These are phyloP conservation scores for Salix brachista DNA, from an alignment of 345 rosid species.

Conservation along the genomic window DNA sequence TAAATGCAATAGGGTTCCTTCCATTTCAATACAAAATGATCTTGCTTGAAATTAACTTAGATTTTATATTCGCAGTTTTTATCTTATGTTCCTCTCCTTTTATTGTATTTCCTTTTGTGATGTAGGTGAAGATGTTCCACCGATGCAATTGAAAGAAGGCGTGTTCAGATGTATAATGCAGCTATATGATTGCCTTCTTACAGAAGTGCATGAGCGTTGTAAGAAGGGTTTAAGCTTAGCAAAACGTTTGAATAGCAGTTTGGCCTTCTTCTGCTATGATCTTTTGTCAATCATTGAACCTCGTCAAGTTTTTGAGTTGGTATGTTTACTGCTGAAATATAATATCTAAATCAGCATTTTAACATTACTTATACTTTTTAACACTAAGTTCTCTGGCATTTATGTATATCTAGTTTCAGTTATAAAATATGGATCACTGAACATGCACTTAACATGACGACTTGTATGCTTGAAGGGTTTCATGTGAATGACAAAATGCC, in stretches of 20 bases:
- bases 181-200: slow-evolving; percentile 89
- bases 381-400: background rate
- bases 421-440: too few species aligned
- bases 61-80: too few species aligned
- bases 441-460: too few species aligned
- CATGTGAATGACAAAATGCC: too few species aligned
- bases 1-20: background rate
- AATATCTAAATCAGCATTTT: background rate
- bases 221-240: slow-evolving; percentile 96
- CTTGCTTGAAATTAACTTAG: background rate
- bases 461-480: too few species aligned
- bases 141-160: slow-evolving; percentile 93
- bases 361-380: background rate
- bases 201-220: slow-evolving; percentile 97
- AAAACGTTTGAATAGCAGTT: slow-evolving; percentile 89
- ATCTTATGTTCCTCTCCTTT: background rate
- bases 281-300: slow-evolving; percentile 91
- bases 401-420: background rate
- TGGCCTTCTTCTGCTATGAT: slow-evolving; percentile 98
- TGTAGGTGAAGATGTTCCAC: slow-evolving; percentile 94
- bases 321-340: slow-evolving; percentile 29
- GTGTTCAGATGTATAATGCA: slow-evolving; percentile 90
- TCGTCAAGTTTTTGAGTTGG: slow-evolving; percentile 95
- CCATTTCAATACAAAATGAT: background rate
- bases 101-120: background rate